Evolutionary conservation across 768 basidiomycete genomes (phyloP).

Genomic region (Mrakia gelida): DNA sequence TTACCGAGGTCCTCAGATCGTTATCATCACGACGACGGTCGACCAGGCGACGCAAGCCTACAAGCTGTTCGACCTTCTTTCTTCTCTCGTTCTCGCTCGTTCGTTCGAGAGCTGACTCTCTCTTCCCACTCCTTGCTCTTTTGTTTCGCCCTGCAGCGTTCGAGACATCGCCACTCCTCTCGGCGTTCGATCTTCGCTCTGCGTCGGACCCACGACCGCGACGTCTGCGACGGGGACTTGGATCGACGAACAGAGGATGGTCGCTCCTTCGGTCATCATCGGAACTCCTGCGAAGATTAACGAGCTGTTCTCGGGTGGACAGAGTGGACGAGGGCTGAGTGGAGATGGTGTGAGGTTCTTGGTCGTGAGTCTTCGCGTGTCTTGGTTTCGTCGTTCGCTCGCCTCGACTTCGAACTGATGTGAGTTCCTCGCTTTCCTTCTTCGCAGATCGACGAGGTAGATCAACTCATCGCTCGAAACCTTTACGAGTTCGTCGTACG

Average conservation of each 20-base stretch:
- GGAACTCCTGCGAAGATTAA: constrained; percentile 96
- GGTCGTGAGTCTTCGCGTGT: constrained; percentile 50
- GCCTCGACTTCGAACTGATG: background rate
- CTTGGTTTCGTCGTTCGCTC: background rate
- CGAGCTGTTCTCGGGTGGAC: constrained; percentile 67
- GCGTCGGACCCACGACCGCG: constrained; percentile 63
- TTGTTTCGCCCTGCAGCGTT: constrained; percentile 35
- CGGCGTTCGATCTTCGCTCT: constrained; percentile 83
- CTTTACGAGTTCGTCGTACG: constrained; percentile 77
- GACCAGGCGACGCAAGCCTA: constrained; percentile 94
- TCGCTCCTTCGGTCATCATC: constrained; percentile 86
- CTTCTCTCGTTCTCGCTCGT: background rate
- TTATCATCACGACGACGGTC: constrained; percentile 95
- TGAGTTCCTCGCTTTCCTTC: background rate
- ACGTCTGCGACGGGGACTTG: constrained; percentile 68
- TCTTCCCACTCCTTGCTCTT: background rate
- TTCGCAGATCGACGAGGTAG: constrained; percentile 77
- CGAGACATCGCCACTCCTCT: constrained; percentile 90
- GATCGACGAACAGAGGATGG: constrained; percentile 64
- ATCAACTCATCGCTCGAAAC: constrained; percentile 95
- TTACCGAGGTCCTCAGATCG: constrained; percentile 73
- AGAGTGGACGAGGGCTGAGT: constrained; percentile 62
- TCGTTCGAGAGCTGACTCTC: background rate
- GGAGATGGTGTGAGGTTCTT: constrained; percentile 87
- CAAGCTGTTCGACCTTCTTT: constrained; percentile 36